Conservation (phyloP, 2,329 filamentous ascomycete genomes). For the Beauveria asiatica region DNA sequence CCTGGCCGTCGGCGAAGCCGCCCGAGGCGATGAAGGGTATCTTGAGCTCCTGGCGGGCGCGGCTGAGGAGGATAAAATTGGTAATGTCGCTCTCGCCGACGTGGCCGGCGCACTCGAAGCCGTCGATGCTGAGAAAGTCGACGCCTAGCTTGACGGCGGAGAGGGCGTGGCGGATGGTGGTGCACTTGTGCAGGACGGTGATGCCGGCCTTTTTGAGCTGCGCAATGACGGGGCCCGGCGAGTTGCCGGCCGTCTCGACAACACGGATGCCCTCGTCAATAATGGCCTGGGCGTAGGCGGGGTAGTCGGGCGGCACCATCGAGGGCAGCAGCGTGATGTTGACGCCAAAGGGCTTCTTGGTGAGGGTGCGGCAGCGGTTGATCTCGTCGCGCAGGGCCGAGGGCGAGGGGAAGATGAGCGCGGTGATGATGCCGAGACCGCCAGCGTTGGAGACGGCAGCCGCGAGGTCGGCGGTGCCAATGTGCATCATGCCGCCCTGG, state of each 20-base stretch:
- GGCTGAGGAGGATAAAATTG: conserved; percentile 79
- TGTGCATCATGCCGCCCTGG: conserved; percentile 82
- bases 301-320: conserved; percentile 85
- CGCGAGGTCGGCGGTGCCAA: conserved; percentile 72
- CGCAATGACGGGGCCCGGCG: conserved; percentile 79
- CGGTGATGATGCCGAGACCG: conserved; percentile 73
- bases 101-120: conserved; percentile 92
- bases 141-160: conserved; percentile 90
- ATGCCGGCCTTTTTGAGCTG: conserved; percentile 73
- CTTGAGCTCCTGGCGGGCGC: conserved; percentile 73
- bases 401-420: conserved; percentile 85
- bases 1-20: conserved; percentile 90
- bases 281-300: conserved; percentile 80
- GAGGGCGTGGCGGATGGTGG: conserved; percentile 85
- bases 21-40: conserved; percentile 94
- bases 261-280: conserved; percentile 89
- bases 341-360: conserved; percentile 74
- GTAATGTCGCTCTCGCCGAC: conserved; percentile 83
- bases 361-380: conserved; percentile 72
- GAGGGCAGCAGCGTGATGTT: conserved; percentile 92
- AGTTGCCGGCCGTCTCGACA: conserved; percentile 88
- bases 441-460: conserved; percentile 74
- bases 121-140: conserved; percentile 93
- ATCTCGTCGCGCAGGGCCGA: conserved; percentile 93
- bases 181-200: conserved; percentile 93